Base-by-base conservation (phyloP, 1,284 basidiomycete species). In the Polyporus tsugae region DNA sequence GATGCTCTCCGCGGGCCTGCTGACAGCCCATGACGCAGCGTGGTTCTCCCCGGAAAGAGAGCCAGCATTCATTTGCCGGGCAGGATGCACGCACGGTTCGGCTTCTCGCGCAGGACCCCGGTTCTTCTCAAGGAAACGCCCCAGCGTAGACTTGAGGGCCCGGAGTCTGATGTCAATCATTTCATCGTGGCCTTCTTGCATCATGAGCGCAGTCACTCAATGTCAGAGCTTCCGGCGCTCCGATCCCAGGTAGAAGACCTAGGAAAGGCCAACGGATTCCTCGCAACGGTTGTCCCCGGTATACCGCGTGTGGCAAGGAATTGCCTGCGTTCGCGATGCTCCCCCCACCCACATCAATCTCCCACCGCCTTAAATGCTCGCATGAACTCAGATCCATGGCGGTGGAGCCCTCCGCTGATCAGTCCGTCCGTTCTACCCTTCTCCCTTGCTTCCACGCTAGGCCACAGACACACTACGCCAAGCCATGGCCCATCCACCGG, bases 401-500 rank as follows among this genome's bases (percentile, higher is more conserved):
- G 19, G 35, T 58, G 55, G 55, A 33, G 41, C 60, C 42, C 42
- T 49, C 60, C 22, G 58, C 63, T 60, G 60, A 46, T 36, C 46
- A 58, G 65, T 67, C 63, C 65, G 62, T 64, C 62, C 52, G 65
- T 63, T 42, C 52, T 62, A 33, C 39, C 65, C 35, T 69, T 46
- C 66, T 66, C 52, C 46, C 73, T 49, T 67, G 46, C 63, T 41
- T 33, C 66, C 57, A 55, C 59, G 42, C 58, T 35, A 41, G 49
- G 58, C 62, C 62, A 80, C 61, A 44, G 59, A 38, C n/a, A 38
- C 44, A 35, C 19, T 17, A 53, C 46, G n/a, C 44, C 25, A 80
- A 77, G 75, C 79, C 73, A 78, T 82, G 68, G 58, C n/a, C 58
- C 58, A 60, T 11, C 58, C 38, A 9, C 78, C 73, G 68, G 76